These are phyloP conservation scores for Clarkia xantiana DNA, from an alignment of 345 rosid species.

Conservation along the genomic window DNA sequence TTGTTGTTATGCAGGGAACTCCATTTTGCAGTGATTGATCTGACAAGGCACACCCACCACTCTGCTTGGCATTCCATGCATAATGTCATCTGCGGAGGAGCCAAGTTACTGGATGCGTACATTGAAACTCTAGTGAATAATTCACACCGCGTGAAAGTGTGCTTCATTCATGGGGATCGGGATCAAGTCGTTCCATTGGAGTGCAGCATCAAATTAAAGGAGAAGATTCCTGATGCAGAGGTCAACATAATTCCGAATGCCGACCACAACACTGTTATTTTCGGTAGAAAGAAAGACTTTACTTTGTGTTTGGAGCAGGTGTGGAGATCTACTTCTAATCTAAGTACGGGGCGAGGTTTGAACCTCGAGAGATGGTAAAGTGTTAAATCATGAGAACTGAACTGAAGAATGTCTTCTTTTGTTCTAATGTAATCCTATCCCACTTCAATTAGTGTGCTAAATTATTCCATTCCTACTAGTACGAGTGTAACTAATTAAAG, in stretches of 20 bases:
- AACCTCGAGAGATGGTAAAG: neutral
- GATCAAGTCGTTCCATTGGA: slow-evolving; percentile 47
- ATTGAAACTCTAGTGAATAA: slow-evolving; percentile 20
- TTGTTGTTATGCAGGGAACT: slow-evolving; percentile 25
- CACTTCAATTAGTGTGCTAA: too few species aligned
- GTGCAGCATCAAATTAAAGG: slow-evolving; percentile 36
- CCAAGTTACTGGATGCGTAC: slow-evolving; percentile 35
- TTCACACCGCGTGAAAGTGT: slow-evolving; percentile 17
- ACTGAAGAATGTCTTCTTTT: too few species aligned
- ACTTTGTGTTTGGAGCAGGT: slow-evolving; percentile 27
- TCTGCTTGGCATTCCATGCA: slow-evolving; percentile 80
- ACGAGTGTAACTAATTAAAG: too few species aligned
- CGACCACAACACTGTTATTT: slow-evolving; percentile 36
- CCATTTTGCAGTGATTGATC: slow-evolving; percentile 20
- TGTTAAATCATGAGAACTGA: neutral
- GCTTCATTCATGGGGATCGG: slow-evolving; percentile 41
- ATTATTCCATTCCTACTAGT: too few species aligned
- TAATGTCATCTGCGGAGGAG: slow-evolving; percentile 69
- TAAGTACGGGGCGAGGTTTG: neutral
- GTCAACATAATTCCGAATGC: slow-evolving; percentile 25
- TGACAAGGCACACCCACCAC: slow-evolving; percentile 65
- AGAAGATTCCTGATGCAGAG: slow-evolving; percentile 28
- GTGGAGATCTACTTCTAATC: slow-evolving; percentile 25
- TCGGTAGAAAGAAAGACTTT: slow-evolving; percentile 36
- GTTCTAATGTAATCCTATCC: neutral